phyloP scores from a whole-genome alignment of 352 stramenopile genomes.

The Phytopythium delawarense region DNA sequence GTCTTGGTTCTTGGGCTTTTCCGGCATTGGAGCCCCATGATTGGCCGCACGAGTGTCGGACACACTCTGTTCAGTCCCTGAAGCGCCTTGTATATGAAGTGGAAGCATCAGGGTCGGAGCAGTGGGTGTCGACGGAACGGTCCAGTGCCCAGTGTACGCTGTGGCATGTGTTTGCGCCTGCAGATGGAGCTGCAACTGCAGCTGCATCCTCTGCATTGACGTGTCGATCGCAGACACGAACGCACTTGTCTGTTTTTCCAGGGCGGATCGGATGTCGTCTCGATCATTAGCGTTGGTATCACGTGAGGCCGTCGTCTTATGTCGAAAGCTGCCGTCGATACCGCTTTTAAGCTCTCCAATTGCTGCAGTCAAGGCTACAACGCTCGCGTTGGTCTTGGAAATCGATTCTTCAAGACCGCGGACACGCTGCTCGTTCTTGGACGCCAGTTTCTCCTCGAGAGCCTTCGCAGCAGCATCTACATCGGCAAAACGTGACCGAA shows the following conservation, averaged over 20 bases:
- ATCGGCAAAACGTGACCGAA: not conserved
- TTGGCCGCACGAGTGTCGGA: not conserved
- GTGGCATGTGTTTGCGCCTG: constrained; percentile 19
- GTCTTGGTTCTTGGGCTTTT: not conserved
- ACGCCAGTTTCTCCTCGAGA: not conserved
- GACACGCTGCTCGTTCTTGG: constrained; percentile 16
- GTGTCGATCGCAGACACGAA: constrained; percentile 46
- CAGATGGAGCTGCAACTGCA: constrained; percentile 52
- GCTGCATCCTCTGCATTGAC: constrained; percentile 60
- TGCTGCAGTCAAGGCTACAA: constrained; percentile 3
- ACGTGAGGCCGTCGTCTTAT: constrained; percentile 7
- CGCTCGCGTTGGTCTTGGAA: constrained; percentile 12
- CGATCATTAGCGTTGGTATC: not conserved
- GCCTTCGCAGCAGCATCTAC: not conserved
- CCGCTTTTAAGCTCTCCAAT: constrained; percentile 3
- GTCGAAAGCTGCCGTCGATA: not conserved
- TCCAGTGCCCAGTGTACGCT: constrained; percentile 24
- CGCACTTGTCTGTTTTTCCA: constrained; percentile 31
- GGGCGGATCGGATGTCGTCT: constrained; percentile 9
- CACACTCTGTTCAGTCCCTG: not conserved
- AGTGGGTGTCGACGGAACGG: not conserved
- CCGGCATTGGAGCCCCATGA: not conserved
- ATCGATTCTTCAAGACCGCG: constrained; percentile 22
- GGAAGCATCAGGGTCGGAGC: not conserved
- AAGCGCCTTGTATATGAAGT: not conserved